These are phyloP conservation scores for Mycena capillaripes DNA, from an alignment of 768 basidiomycete genomes.

Conservation along the genomic window DNA sequence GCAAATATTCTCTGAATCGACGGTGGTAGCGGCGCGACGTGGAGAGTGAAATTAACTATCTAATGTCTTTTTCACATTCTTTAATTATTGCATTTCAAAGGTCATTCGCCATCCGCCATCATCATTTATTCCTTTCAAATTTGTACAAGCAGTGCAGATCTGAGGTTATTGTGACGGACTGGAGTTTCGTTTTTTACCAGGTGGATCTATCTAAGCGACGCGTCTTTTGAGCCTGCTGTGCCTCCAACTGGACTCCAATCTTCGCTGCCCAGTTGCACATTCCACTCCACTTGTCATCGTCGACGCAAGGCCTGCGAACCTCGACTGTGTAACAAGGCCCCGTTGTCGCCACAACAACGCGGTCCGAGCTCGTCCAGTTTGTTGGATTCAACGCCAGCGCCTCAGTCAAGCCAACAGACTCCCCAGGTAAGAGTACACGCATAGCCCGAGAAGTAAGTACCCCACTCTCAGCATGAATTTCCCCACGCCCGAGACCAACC, in stretches of 20 bases:
- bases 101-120: no score
- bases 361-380: background rate
- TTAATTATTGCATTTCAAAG: no score
- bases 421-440: background rate
- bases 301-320: background rate
- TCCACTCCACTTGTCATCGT: background rate
- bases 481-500: background rate
- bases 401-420: background rate
- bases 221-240: background rate
- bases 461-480: background rate
- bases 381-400: background rate
- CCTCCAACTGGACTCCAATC: background rate
- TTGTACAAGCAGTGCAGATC: background rate
- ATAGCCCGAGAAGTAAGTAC: conserved; percentile 1
- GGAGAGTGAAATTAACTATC: no score
- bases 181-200: background rate
- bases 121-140: no score
- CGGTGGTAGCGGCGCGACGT: no score
- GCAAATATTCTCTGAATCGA: no score
- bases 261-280: background rate
- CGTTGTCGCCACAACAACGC: background rate
- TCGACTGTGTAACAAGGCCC: background rate
- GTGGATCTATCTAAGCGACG: background rate
- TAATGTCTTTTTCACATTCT: no score
- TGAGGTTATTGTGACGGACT: background rate